phyloP scores from a whole-genome alignment of 1,284 basidiomycete genomes.

The Rhodotorula sp. region DNA sequence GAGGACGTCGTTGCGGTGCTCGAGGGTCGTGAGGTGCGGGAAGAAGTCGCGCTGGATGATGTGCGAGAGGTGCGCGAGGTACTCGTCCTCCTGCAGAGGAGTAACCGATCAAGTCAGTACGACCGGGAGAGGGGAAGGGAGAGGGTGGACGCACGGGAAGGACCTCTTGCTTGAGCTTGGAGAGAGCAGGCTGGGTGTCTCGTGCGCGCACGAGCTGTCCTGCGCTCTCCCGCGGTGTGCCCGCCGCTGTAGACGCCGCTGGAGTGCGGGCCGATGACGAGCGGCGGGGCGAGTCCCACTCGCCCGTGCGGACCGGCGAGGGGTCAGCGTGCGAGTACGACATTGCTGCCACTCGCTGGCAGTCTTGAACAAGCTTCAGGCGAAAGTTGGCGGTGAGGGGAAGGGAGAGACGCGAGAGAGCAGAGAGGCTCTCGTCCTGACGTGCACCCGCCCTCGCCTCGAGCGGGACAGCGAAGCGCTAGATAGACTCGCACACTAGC shows the following conservation, averaged over 20 bases:
- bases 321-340: slow-evolving; percentile 4
- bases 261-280: neutral
- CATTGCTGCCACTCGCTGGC: no score
- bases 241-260: neutral
- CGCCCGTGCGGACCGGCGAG: slow-evolving; percentile 5
- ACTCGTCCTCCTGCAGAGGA: slow-evolving; percentile 72
- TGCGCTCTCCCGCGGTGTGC: neutral
- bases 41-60: slow-evolving; percentile 99
- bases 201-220: neutral
- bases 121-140: neutral
- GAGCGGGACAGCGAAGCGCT: no score
- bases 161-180: slow-evolving; percentile 29
- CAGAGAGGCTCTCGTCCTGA: no score
- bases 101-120: neutral
- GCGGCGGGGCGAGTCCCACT: slow-evolving; percentile 26
- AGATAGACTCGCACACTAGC: no score
- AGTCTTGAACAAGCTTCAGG: no score
- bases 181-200: neutral
- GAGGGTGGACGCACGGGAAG: slow-evolving; percentile 11
- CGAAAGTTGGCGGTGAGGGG: no score
- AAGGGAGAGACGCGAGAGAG: no score
- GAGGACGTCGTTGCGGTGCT: slow-evolving; percentile 72
- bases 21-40: slow-evolving; percentile 80
- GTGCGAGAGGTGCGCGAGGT: slow-evolving; percentile 83
- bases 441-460: no score